Evolutionary conservation across 495 filamentous ascomycete species (phyloP), one percentile per base, ranked within the genome.

Genomic region (Penicilliopsis zonata): DNA sequence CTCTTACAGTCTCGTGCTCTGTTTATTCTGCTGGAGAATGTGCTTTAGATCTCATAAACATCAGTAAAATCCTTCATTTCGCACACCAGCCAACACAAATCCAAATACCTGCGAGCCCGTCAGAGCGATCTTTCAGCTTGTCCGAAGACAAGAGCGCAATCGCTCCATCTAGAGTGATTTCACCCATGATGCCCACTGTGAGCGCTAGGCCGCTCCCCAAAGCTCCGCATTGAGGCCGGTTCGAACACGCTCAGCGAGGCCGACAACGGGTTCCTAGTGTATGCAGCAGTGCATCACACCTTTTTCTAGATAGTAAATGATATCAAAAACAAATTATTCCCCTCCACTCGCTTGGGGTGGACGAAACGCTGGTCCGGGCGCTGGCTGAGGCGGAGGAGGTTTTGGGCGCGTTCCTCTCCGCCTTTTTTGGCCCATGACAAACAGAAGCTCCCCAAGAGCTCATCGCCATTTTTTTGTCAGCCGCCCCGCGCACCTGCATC

Each of bases 11-110:
- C 69, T 71, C 14, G 67, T 49, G 40, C 53, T 69, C 24, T 57
- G 65, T 32, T 65, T 67, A 44, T 76, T 75, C 30, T 75, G 65
- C 22, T 71, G 67, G 19, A 80, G 63, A 31, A 82, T 68, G 38
- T 73, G 62, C 43, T 70, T 77, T 31, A 85, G 50, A 47, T 78
- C 73, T 69, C 44, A 34, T 8, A 21, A 15, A 25, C 13, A 34
- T 52, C 40, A 51, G 36, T 20, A 19, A 18, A 16, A 15, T 37
- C 49, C 9, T 3, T 9, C 7, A 21, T 21, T 31, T 12, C n/a
- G n/a, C n/a, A n/a, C n/a, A n/a, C n/a, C n/a, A n/a, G n/a, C n/a
- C n/a, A n/a, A n/a, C n/a, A n/a, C n/a, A n/a, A n/a, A n/a, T n/a
- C n/a, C n/a, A n/a, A n/a, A 32, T 43, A 74, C 71, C 67, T 52